phyloP scores from a whole-genome alignment of 2,329 filamentous ascomycete species.

The Paramyrothecium roridum region DNA sequence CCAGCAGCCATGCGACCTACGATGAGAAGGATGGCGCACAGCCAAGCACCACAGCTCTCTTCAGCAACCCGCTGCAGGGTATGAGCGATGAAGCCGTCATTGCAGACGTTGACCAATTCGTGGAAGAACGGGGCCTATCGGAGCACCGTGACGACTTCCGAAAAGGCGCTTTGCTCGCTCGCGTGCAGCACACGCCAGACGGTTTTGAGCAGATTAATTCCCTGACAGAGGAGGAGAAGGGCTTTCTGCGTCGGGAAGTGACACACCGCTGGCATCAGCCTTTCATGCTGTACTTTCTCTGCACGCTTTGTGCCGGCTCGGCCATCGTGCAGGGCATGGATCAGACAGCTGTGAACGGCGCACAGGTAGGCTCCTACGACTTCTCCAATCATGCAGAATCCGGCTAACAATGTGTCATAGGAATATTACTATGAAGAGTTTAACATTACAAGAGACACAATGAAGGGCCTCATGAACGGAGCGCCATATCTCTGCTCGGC shows the following conservation, averaged over 20 bases:
- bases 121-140: conserved; percentile 26
- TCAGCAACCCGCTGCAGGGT: conserved; percentile 25
- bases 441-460: conserved; percentile 32
- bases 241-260: conserved; percentile 20
- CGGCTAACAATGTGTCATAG: conserved; percentile 11
- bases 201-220: conserved; percentile 23
- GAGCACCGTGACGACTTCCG: conserved; percentile 42
- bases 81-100: conserved; percentile 24
- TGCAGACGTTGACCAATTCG: conserved; percentile 32
- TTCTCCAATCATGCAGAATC: conserved; percentile 23
- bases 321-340: conserved; percentile 67
- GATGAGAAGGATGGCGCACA: conserved; percentile 12
- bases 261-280: conserved; percentile 28
- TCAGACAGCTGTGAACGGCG: conserved; percentile 63
- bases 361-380: conserved; percentile 53
- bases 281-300: conserved; percentile 30
- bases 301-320: conserved; percentile 28
- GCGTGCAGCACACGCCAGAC: conserved; percentile 31
- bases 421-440: conserved; percentile 31
- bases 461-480: conserved; percentile 54
- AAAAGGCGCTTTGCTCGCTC: conserved; percentile 49
- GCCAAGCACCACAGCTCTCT: conserved; percentile 19
- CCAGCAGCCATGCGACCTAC: conserved; percentile 1
- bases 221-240: conserved; percentile 24
- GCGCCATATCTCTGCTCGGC: conserved; percentile 53